Percentiles rank a stretch among this genome's conserved stretches.
These are phyloP conservation scores for Neurospora terricola DNA, from an alignment of 495 filamentous ascomycete genomes.

Conservation along the genomic window DNA sequence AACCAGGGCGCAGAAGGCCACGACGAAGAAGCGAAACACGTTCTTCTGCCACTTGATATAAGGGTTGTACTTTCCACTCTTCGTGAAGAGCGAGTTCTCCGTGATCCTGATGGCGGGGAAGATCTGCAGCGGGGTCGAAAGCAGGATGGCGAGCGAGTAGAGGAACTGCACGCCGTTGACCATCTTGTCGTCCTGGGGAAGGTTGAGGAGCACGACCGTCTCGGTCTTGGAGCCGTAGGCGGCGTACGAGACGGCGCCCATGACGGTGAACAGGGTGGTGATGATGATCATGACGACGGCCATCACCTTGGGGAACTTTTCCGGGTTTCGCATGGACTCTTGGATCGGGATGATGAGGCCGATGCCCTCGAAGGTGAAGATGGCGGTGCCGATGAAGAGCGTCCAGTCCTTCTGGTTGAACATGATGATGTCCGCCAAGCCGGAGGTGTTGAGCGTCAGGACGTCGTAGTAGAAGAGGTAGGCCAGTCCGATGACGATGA, in stretches of 20 bases:
- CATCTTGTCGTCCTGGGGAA: constrained; percentile 90
- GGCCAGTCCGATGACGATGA: constrained; percentile 83
- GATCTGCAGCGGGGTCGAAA: constrained; percentile 90
- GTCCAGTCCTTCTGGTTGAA: constrained; percentile 92
- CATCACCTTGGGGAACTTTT: constrained; percentile 80
- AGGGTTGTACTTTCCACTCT: constrained; percentile 90
- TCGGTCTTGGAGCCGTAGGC: constrained; percentile 91
- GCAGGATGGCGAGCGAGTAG: constrained; percentile 86
- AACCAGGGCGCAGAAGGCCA: constrained; percentile 72
- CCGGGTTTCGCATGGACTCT: constrained; percentile 83
- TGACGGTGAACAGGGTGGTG: constrained; percentile 76
- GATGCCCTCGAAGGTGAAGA: constrained; percentile 97
- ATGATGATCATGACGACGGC: constrained; percentile 89
- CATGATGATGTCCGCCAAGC: constrained; percentile 68
- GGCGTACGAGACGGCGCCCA: constrained; percentile 90
- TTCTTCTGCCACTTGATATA: constrained; percentile 99
- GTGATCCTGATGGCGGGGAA: constrained; percentile 89
- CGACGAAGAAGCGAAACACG: constrained; percentile 82
- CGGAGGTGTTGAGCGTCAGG: constrained; percentile 66
- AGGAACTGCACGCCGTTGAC: constrained; percentile 94
- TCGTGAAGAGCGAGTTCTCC: constrained; percentile 51
- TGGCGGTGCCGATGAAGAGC: constrained; percentile 94
- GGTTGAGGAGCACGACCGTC: constrained; percentile 90
- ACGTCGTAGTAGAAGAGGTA: constrained; percentile 97
- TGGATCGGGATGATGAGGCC: constrained; percentile 99